Conservation (phyloP, 441 rosid genomes). For the Gossypium schwendimanii region DNA sequence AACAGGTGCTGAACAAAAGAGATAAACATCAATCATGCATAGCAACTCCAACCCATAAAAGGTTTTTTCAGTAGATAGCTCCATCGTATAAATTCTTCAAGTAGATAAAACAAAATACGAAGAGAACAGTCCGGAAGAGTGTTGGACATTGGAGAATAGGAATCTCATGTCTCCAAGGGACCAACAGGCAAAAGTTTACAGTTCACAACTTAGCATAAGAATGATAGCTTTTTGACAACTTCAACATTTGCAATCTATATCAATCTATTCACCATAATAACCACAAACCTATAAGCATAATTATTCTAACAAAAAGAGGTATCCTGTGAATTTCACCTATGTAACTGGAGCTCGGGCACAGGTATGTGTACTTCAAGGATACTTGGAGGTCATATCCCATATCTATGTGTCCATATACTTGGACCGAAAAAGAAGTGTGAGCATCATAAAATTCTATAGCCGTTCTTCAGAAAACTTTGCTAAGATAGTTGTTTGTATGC, state of each 20-base stretch:
- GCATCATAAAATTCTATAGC: background rate
- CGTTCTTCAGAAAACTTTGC: background rate
- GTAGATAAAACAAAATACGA: background rate
- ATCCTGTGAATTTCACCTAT: background rate
- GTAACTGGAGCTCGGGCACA: background rate
- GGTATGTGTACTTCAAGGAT: background rate
- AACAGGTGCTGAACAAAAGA: background rate
- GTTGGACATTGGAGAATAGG: background rate
- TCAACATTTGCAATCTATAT: background rate
- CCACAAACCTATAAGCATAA: background rate
- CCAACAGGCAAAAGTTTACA: background rate
- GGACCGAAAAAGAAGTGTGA: too few species aligned
- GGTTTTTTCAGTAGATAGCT: slow-evolving; percentile 4
- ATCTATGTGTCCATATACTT: background rate
- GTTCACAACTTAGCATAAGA: background rate
- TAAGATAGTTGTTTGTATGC: background rate
- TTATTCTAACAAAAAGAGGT: background rate
- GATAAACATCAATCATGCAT: background rate
- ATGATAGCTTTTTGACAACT: background rate
- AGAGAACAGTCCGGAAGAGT: background rate
- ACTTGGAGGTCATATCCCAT: background rate
- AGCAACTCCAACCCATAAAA: background rate
- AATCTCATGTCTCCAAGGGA: background rate
- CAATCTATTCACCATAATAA: slow-evolving; percentile 2
- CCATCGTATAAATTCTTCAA: background rate